Evolutionary conservation across 2,329 filamentous ascomycete species (phyloP).

Genomic region (Stemphylium vesicarium): DNA sequence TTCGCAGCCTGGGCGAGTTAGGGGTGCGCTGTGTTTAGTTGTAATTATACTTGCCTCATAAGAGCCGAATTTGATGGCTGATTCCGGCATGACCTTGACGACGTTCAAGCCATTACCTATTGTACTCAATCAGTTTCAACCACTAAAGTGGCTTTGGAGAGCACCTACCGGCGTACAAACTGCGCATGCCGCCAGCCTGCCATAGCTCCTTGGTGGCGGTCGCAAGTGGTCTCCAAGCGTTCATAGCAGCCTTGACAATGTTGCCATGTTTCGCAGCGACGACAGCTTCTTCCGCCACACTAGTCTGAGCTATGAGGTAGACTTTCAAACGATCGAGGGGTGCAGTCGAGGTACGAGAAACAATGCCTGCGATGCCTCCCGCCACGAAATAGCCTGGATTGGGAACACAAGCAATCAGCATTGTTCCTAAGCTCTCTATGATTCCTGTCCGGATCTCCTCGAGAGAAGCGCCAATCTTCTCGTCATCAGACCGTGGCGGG

Average conservation of each 20-base stretch:
- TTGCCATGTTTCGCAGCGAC: slow-evolving; percentile 74
- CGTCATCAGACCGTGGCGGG: slow-evolving; percentile 46
- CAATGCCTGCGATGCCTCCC: slow-evolving; percentile 90
- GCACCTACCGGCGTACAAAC: slow-evolving; percentile 85
- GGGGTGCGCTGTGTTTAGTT: slow-evolving; percentile 1
- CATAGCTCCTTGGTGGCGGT: slow-evolving; percentile 80
- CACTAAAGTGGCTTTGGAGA: background rate
- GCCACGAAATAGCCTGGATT: slow-evolving; percentile 98
- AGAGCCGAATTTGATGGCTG: slow-evolving; percentile 96
- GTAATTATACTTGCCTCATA: slow-evolving; percentile 69
- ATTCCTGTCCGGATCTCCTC: slow-evolving; percentile 36
- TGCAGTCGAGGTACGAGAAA: slow-evolving; percentile 93
- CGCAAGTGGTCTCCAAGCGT: slow-evolving; percentile 71
- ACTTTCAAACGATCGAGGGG: slow-evolving; percentile 97
- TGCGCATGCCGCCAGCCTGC: slow-evolving; percentile 82
- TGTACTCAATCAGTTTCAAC: slow-evolving; percentile 24
- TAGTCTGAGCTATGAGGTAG: slow-evolving; percentile 92
- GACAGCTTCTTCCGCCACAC: slow-evolving; percentile 64
- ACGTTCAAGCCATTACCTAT: slow-evolving; percentile 95
- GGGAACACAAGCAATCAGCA: slow-evolving; percentile 69
- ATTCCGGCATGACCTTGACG: slow-evolving; percentile 97
- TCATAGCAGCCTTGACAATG: slow-evolving; percentile 67
- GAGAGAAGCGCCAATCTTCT: slow-evolving; percentile 32
- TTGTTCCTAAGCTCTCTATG: slow-evolving; percentile 48
- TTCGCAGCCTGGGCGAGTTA: slow-evolving; percentile 71